Conservation (phyloP, 106 monocot species). For the Amphibolis antarctica region DNA sequence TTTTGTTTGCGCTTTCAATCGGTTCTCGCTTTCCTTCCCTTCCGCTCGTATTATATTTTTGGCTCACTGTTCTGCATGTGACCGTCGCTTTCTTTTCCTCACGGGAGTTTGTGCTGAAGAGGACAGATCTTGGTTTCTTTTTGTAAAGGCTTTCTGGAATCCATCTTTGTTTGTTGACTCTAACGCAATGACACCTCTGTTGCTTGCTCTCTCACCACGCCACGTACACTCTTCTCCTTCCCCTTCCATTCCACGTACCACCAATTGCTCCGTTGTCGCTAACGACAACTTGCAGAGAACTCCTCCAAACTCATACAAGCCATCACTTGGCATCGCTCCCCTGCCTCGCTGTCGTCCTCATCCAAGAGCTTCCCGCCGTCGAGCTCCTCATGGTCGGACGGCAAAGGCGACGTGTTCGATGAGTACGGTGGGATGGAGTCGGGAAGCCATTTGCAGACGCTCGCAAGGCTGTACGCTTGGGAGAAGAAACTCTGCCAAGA, state of each 20-base stretch:
- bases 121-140: background rate
- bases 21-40: background rate
- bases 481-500: conserved; percentile 97
- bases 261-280: no score
- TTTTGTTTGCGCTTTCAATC: background rate
- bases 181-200: no score
- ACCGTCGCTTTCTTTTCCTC: background rate
- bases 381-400: conserved; percentile 41
- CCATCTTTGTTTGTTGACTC: no score
- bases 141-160: no score
- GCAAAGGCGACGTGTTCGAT: conserved; percentile 49
- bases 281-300: conserved; percentile 86
- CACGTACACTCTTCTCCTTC: no score
- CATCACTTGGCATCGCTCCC: conserved; percentile 90
- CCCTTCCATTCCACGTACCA: no score
- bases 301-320: conserved; percentile 84
- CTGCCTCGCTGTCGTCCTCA: conserved; percentile 56
- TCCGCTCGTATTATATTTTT: background rate
- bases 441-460: conserved; percentile 81
- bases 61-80: conserved; percentile 6
- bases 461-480: conserved; percentile 90
- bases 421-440: conserved; percentile 69
- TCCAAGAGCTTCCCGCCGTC: conserved; percentile 41
- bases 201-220: no score
- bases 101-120: background rate